These are phyloP conservation scores for Plantago rigida DNA, from an alignment of 305 asterid genomes.

Conservation along the genomic window DNA sequence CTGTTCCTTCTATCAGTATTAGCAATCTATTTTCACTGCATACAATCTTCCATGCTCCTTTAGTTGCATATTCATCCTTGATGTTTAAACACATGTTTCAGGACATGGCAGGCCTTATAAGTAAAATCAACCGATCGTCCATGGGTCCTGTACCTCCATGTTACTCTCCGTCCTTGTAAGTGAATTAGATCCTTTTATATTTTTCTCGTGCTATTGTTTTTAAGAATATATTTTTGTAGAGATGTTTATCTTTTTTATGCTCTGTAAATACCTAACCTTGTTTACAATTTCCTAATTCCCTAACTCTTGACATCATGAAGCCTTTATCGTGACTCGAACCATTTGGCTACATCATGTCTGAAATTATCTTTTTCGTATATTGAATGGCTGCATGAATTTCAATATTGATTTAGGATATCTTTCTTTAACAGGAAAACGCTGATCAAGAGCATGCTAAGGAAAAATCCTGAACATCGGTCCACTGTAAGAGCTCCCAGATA, in stretches of 20 bases:
- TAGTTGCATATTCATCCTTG: no score
- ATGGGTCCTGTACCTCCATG: slow-evolving; percentile 95
- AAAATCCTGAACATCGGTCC: slow-evolving; percentile 92
- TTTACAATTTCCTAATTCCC: no score
- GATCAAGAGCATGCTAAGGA: slow-evolving; percentile 92
- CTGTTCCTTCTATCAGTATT: no score
- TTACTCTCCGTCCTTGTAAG: slow-evolving; percentile 92
- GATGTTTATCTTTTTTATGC: no score
- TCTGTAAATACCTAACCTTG: background rate
- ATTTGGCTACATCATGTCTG: background rate
- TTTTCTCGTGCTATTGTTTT: background rate
- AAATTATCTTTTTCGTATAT: background rate
- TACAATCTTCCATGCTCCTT: no score
- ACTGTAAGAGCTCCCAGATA: slow-evolving; percentile 50
- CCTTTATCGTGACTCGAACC: background rate
- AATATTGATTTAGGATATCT: background rate
- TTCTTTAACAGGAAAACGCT: slow-evolving; percentile 58
- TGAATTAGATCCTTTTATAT: slow-evolving; percentile 14
- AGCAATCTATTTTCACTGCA: no score
- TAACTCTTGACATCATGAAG: background rate
- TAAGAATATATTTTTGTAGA: background rate
- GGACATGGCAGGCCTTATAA: slow-evolving; percentile 98
- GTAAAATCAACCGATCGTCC: slow-evolving; percentile 90
- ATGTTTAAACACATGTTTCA: slow-evolving; percentile 27
- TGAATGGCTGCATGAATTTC: background rate